phyloP scores from a whole-genome alignment of 495 filamentous ascomycete genomes.

The Clavariopsis aquatica region DNA sequence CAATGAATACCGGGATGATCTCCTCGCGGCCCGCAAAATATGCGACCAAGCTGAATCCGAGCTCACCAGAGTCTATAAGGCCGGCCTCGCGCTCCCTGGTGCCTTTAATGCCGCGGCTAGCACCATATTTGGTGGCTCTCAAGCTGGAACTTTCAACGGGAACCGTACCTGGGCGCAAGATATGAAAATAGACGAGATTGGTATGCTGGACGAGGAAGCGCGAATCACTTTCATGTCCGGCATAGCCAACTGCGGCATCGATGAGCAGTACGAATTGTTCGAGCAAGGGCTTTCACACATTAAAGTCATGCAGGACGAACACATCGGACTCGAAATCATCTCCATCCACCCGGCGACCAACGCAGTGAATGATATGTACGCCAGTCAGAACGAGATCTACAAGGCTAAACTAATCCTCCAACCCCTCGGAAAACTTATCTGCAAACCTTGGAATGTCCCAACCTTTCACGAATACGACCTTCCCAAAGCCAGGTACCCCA shows the following conservation, averaged over 20 bases:
- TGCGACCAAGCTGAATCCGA: conserved; percentile 71
- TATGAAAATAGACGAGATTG: conserved; percentile 15
- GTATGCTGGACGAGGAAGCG: conserved; percentile 40
- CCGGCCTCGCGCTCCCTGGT: conserved; percentile 62
- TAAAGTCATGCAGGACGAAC: conserved; percentile 45
- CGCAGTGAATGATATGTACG: conserved; percentile 50
- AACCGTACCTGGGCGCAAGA: conserved; percentile 43
- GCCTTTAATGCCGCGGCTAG: conserved; percentile 71
- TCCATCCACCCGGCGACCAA: conserved; percentile 49
- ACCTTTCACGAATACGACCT: conserved; percentile 42
- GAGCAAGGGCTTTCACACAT: conserved; percentile 33
- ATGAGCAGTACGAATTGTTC: conserved; percentile 35
- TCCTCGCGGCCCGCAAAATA: conserved; percentile 64
- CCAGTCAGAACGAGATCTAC: conserved; percentile 34
- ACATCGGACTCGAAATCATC: conserved; percentile 60
- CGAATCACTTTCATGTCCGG: conserved; percentile 47
- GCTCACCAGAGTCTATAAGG: conserved; percentile 56
- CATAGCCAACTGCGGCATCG: conserved; percentile 44
- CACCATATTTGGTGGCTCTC: conserved; percentile 58
- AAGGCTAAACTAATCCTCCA: conserved; percentile 32
- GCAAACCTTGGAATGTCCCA: conserved; percentile 38
- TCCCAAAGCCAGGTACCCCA: conserved; percentile 29
- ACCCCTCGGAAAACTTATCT: conserved; percentile 44
- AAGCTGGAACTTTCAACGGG: conserved; percentile 43
- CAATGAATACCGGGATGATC: conserved; percentile 69